These are phyloP conservation scores for Hypericum perforatum DNA, from an alignment of 345 rosid species.

Conservation along the genomic window DNA sequence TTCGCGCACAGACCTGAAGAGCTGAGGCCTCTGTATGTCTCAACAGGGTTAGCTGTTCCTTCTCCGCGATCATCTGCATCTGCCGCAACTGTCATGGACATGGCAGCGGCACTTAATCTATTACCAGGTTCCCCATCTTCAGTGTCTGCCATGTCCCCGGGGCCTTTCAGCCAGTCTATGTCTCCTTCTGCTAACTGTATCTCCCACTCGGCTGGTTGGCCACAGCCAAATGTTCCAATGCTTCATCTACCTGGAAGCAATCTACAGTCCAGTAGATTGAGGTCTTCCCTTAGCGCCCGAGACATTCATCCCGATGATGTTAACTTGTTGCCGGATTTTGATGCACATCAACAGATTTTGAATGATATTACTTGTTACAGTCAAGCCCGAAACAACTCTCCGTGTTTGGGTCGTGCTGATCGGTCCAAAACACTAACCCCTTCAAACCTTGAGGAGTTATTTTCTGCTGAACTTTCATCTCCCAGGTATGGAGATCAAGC, in stretches of 20 bases:
- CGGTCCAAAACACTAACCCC: slow-evolving; percentile 56
- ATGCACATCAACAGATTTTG: slow-evolving; percentile 16
- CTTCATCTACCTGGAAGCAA: slow-evolving; percentile 25
- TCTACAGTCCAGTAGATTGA: slow-evolving; percentile 22
- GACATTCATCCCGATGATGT: slow-evolving; percentile 51
- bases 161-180: slow-evolving; percentile 73
- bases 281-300: slow-evolving; percentile 21
- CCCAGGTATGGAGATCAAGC: no score
- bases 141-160: slow-evolving; percentile 42
- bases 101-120: slow-evolving; percentile 17
- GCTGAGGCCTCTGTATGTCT: slow-evolving; percentile 73
- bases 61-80: slow-evolving; percentile 30
- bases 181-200: slow-evolving; percentile 63
- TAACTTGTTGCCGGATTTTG: slow-evolving; percentile 15
- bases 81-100: slow-evolving; percentile 19
- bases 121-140: slow-evolving; percentile 22
- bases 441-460: slow-evolving; percentile 14
- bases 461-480: no score
- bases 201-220: slow-evolving; percentile 14
- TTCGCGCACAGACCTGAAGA: slow-evolving; percentile 90
- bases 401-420: slow-evolving; percentile 15
- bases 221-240: slow-evolving; percentile 22
- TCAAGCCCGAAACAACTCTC: slow-evolving; percentile 38
- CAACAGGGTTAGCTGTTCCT: slow-evolving; percentile 86
- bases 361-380: slow-evolving; percentile 33